Percentiles rank a stretch among this genome's conserved stretches.
Evolutionary conservation across 1,139 yeast species (phyloP).

Genomic region (Candida dubliniensis): DNA sequence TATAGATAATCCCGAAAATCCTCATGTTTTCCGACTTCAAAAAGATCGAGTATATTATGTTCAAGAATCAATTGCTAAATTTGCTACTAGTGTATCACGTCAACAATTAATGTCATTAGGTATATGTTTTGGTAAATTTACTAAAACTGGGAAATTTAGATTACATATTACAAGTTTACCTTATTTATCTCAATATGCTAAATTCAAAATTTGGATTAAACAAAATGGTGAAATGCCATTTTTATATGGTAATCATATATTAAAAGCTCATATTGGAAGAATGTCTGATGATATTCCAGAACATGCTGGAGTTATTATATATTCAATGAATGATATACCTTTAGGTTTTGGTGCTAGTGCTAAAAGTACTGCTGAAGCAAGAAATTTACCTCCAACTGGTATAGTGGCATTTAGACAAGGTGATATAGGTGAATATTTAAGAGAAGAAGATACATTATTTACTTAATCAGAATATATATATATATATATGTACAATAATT

Average conservation of each 20-base stretch:
- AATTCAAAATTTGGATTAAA: conserved; percentile 94
- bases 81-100: conserved; percentile 89
- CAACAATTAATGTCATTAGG: conserved; percentile 90
- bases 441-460: conserved; percentile 96
- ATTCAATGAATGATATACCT: conserved; percentile 89
- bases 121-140: conserved; percentile 91
- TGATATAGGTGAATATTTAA: conserved; percentile 95
- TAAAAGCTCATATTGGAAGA: conserved; percentile 95
- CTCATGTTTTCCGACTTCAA: conserved; percentile 93
- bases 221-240: conserved; percentile 98
- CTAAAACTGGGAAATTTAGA: conserved; percentile 95
- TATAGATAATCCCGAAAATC: conserved; percentile 85
- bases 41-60: conserved; percentile 96
- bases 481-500: conserved; percentile 2
- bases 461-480: conserved; percentile 44
- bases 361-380: conserved; percentile 85
- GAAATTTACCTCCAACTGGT: conserved; percentile 87
- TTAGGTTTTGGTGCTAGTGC: conserved; percentile 96
- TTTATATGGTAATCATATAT: conserved; percentile 91
- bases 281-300: conserved; percentile 98
- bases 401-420: conserved; percentile 96
- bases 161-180: conserved; percentile 90
- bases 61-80: conserved; percentile 75
- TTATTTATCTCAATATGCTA: conserved; percentile 81
- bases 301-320: conserved; percentile 93